phyloP scores from a whole-genome alignment of 495 filamentous ascomycete species.

The Friedmanniomyces endolithicus region DNA sequence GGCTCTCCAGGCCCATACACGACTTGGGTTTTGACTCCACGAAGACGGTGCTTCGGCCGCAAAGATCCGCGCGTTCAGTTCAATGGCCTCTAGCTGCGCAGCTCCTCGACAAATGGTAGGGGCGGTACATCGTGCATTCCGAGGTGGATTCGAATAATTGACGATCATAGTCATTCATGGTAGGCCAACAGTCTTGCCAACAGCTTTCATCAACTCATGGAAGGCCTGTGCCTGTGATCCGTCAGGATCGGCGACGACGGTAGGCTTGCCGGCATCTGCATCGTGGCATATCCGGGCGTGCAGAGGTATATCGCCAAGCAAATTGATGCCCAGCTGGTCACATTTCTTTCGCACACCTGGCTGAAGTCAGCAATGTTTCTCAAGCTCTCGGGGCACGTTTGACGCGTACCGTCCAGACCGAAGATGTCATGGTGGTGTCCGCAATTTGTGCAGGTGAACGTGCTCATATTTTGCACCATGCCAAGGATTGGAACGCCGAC shows the following conservation, averaged over 20 bases:
- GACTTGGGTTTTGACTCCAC: too few species aligned
- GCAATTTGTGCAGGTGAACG: constrained; percentile 74
- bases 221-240: constrained; percentile 61
- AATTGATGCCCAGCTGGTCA: constrained; percentile 51
- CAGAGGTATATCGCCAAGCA: constrained; percentile 83
- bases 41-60: too few species aligned
- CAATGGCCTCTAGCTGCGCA: too few species aligned
- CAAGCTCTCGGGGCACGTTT: background rate
- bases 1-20: too few species aligned
- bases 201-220: constrained; percentile 13
- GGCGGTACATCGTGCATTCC: too few species aligned
- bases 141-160: too few species aligned
- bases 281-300: constrained; percentile 79
- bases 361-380: background rate
- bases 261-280: constrained; percentile 79
- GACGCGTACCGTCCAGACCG: constrained; percentile 38
- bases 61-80: too few species aligned
- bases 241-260: constrained; percentile 72
- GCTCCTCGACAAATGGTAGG: too few species aligned
- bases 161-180: background rate
- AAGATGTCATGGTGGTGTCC: constrained; percentile 66
- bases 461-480: constrained; percentile 93
- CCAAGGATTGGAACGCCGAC: constrained; percentile 68
- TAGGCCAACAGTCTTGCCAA: background rate
- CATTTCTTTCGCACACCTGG: constrained; percentile 38